These are phyloP conservation scores for Papilionanthe hybrid DNA, from an alignment of 116 monocot species.

Conservation along the genomic window DNA sequence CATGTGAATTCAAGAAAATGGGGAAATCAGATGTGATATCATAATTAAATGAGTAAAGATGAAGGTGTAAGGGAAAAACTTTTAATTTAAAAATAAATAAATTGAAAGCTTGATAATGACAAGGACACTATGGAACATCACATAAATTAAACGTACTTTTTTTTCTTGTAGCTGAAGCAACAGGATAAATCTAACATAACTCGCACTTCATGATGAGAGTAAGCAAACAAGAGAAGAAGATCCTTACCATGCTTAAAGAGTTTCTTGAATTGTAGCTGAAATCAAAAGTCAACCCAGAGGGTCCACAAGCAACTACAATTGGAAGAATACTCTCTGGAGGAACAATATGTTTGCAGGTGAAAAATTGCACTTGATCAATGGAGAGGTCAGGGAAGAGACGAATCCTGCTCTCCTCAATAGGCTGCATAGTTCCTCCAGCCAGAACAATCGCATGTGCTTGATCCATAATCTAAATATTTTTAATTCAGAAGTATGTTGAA, in stretches of 20 bases:
- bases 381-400: slow-evolving; percentile 73
- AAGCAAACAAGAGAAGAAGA: not conserved
- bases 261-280: slow-evolving; percentile 83
- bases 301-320: slow-evolving; percentile 69
- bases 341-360: slow-evolving; percentile 88
- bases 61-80: not conserved
- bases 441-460: slow-evolving; percentile 74
- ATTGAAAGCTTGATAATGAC: not conserved
- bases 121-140: not conserved
- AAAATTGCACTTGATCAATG: slow-evolving; percentile 56
- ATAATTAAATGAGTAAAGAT: not conserved
- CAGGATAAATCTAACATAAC: not conserved
- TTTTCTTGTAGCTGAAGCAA: not conserved
- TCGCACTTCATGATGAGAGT: not conserved
- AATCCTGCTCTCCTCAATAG: slow-evolving; percentile 86
- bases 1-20: no score
- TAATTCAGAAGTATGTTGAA: not conserved
- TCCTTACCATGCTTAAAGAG: slow-evolving; percentile 57
- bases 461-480: slow-evolving; percentile 48
- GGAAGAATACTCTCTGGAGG: slow-evolving; percentile 94
- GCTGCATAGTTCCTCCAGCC: slow-evolving; percentile 90
- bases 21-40: no score
- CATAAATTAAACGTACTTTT: not conserved
- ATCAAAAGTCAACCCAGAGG: slow-evolving; percentile 87
- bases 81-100: not conserved